A percentile compares a stretch with the other conserved stretches of the same genome.
phyloP scores from a whole-genome alignment of 73 alveolate genomes.

The Paramecium biaurelia region DNA sequence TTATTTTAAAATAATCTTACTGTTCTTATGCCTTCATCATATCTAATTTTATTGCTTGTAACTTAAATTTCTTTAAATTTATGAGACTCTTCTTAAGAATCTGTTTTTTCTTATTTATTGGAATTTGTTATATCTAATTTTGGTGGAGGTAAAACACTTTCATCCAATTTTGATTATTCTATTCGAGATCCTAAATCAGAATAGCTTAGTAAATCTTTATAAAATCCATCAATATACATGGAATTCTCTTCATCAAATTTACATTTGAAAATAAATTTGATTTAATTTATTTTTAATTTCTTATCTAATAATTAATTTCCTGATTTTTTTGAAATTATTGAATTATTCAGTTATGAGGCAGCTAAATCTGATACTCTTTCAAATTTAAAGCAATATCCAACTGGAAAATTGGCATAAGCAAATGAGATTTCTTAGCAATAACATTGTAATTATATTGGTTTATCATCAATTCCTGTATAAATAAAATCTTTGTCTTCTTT shows the following conservation, averaged over 20 bases:
- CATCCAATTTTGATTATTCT: not conserved
- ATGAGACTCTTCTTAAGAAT: not conserved
- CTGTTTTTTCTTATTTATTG: not conserved
- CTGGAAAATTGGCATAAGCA: not conserved
- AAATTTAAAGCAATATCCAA: not conserved
- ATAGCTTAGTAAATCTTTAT: conserved; percentile 15
- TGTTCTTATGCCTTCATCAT: conserved; percentile 41
- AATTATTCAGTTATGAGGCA: not conserved
- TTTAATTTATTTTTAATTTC: not conserved
- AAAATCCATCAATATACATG: conserved; percentile 4
- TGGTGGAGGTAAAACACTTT: not conserved
- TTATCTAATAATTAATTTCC: not conserved
- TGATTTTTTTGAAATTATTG: not conserved
- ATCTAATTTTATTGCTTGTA: not conserved
- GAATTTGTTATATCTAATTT: not conserved
- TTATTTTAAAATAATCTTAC: conserved; percentile 27
- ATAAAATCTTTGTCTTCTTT: not conserved
- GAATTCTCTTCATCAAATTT: not conserved
- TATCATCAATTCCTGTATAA: not conserved
- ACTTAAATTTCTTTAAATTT: not conserved
- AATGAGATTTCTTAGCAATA: not conserved
- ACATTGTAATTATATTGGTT: not conserved
- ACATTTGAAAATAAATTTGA: not conserved
- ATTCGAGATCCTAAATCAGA: conserved; percentile 30
- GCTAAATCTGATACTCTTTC: not conserved